A percentile compares a stretch with the other conserved stretches of the same genome.
phyloP scores from a whole-genome alignment of 2,329 filamentous ascomycete genomes.

The Arthroderma sp. region DNA sequence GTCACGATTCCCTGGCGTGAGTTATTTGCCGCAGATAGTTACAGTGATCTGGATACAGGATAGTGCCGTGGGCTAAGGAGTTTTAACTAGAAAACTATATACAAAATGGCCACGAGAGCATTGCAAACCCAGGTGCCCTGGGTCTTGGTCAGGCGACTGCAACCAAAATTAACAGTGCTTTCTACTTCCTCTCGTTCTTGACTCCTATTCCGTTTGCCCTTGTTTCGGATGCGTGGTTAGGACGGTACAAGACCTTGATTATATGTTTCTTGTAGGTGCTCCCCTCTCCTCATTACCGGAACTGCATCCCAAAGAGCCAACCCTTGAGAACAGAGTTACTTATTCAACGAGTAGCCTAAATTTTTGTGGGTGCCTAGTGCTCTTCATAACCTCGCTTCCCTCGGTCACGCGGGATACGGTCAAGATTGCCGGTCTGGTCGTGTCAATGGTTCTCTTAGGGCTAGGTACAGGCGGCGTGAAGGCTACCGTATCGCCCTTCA shows the following conservation, averaged over 20 bases:
- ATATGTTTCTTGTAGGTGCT: constrained; percentile 20
- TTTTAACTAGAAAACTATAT: constrained; percentile 9
- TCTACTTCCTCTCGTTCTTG: constrained; percentile 42
- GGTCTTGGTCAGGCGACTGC: constrained; percentile 45
- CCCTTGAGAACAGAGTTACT: no score
- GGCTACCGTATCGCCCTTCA: constrained; percentile 26
- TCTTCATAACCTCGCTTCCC: constrained; percentile 21
- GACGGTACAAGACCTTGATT: constrained; percentile 28
- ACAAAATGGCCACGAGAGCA: constrained; percentile 8
- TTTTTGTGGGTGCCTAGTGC: constrained; percentile 16
- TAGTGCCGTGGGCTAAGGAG: no score
- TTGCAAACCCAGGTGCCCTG: constrained; percentile 39
- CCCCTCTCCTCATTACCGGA: background rate
- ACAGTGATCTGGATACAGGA: no score
- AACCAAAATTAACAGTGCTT: constrained; percentile 44
- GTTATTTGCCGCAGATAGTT: background rate
- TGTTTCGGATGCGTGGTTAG: constrained; percentile 30
- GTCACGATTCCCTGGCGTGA: constrained; percentile 5
- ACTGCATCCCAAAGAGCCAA: no score
- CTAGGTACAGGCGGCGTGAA: constrained; percentile 31
- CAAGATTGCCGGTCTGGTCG: constrained; percentile 19
- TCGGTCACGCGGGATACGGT: constrained; percentile 12
- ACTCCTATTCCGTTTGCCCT: constrained; percentile 27
- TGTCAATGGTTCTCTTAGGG: constrained; percentile 27
- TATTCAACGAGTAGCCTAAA: constrained; percentile 8